A percentile compares a stretch with the other conserved stretches of the same genome.
Evolutionary conservation across 192 early-diverging fungal species (phyloP).

Genomic region (Martensiomyces pterosporus): DNA sequence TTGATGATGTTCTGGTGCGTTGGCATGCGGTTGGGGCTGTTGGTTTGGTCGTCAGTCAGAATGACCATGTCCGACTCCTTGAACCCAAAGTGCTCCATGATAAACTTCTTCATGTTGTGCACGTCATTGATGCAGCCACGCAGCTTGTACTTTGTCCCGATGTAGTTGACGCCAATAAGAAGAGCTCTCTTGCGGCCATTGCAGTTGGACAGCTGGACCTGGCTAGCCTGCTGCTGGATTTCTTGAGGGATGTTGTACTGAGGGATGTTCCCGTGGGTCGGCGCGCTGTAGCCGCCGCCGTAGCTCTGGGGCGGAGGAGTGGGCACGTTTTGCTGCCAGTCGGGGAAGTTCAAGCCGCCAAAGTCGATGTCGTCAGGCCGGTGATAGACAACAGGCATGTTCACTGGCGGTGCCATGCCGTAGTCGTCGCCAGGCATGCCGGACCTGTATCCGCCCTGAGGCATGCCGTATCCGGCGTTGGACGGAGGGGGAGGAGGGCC

Average conservation of each 20-base stretch:
- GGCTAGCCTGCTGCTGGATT: conserved; percentile 46
- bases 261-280: conserved; percentile 38
- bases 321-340: conserved; percentile 25
- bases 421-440: conserved; percentile 6
- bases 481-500: background rate
- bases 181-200: conserved; percentile 73
- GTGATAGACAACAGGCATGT: conserved; percentile 38
- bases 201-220: conserved; percentile 48
- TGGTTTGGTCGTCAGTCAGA: conserved; percentile 70
- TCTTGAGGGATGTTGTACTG: conserved; percentile 43
- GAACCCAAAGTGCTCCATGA: conserved; percentile 63
- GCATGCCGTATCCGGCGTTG: background rate
- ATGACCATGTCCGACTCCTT: conserved; percentile 65
- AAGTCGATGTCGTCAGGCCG: conserved; percentile 47
- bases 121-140: conserved; percentile 83
- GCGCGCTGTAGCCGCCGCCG: conserved; percentile 5
- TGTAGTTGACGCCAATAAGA: conserved; percentile 93
- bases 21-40: conserved; percentile 60
- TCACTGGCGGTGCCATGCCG: conserved; percentile 22
- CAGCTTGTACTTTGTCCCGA: conserved; percentile 56
- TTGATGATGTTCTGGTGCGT: conserved; percentile 70
- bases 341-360: conserved; percentile 38
- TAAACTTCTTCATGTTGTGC: conserved; percentile 68
- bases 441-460: background rate
- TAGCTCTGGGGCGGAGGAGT: conserved; percentile 18